Percentiles rank a stretch among this genome's conserved stretches.
Conservation (phyloP, 306 rosid genomes). For the Canavalia ensiformis region DNA sequence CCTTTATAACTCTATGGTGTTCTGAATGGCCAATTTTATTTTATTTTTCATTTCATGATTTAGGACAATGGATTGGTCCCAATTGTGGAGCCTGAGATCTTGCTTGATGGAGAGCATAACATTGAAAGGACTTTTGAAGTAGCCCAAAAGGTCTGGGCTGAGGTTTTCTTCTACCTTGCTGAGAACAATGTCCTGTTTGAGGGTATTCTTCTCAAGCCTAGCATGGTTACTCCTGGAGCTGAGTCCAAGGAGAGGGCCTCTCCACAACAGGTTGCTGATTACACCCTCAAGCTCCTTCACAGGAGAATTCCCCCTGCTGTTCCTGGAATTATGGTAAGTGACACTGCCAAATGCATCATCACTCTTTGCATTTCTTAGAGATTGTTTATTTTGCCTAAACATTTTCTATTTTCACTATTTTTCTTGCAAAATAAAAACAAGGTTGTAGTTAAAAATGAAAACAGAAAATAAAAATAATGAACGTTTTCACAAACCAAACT, state of each 20-base stretch:
- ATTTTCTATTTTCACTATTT: no score
- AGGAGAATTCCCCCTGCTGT: conserved; percentile 88
- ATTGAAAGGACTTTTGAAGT: conserved; percentile 88
- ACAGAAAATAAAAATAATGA: no score
- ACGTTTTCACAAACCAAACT: no score
- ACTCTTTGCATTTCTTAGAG: neutral
- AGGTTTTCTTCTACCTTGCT: conserved; percentile 90
- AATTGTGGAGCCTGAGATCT: conserved; percentile 93
- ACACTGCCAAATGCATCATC: conserved; percentile 9
- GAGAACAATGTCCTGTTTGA: conserved; percentile 84
- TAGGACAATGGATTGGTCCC: conserved; percentile 61
- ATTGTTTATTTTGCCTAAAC: no score
- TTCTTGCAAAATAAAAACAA: no score
- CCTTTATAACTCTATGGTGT: neutral
- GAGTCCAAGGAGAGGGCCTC: conserved; percentile 76
- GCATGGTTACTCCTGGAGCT: conserved; percentile 98
- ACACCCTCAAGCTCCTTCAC: conserved; percentile 86
- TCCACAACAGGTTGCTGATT: conserved; percentile 73
- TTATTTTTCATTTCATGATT: conserved; percentile 16
- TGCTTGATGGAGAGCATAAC: conserved; percentile 86
- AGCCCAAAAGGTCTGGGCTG: conserved; percentile 85
- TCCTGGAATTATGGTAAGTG: conserved; percentile 90
- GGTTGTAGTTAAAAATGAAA: no score
- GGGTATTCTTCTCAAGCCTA: conserved; percentile 94
- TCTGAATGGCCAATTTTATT: neutral